phyloP scores from a whole-genome alignment of 768 basidiomycete species.

The Tylopilus sp. region DNA sequence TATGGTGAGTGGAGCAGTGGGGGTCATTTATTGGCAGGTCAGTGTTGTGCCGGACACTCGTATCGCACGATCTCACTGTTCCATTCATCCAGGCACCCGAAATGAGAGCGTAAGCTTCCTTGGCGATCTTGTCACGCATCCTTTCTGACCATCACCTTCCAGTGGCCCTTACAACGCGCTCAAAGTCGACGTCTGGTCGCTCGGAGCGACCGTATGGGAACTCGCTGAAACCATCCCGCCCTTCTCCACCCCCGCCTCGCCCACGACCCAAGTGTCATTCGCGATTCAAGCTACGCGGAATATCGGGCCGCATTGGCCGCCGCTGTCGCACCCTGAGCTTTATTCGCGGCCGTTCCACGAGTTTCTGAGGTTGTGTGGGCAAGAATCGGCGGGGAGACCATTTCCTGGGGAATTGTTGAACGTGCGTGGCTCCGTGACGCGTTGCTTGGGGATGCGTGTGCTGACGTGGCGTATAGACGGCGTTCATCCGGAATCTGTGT shows the following conservation, averaged over 20 bases:
- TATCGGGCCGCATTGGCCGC: conserved; percentile 62
- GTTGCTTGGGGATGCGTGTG: not conserved
- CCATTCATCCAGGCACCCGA: conserved; percentile 56
- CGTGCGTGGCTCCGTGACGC: conserved; percentile 38
- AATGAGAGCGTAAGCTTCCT: conserved; percentile 55
- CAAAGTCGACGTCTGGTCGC: conserved; percentile 77
- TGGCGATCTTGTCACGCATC: not conserved
- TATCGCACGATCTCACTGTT: not conserved
- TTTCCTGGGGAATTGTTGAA: conserved; percentile 52
- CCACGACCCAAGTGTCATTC: conserved; percentile 16
- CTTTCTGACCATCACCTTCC: conserved; percentile 7
- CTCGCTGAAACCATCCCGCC: conserved; percentile 73
- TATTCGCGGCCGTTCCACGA: conserved; percentile 71
- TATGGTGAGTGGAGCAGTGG: conserved; percentile 54
- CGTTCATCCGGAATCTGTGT: conserved; percentile 66
- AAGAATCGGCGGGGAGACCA: conserved; percentile 55
- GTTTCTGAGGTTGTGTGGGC: conserved; percentile 65
- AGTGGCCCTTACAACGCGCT: conserved; percentile 71
- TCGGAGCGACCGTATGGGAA: conserved; percentile 84
- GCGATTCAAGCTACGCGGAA: conserved; percentile 39
- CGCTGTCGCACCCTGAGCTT: conserved; percentile 52
- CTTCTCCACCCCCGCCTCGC: conserved; percentile 45
- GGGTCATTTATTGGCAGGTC: conserved; percentile 81
- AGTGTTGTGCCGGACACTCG: conserved; percentile 13
- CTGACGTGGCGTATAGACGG: conserved; percentile 38